These are phyloP conservation scores for Arthrobotrys megalospora DNA, from an alignment of 2,329 filamentous ascomycete species.

Conservation along the genomic window DNA sequence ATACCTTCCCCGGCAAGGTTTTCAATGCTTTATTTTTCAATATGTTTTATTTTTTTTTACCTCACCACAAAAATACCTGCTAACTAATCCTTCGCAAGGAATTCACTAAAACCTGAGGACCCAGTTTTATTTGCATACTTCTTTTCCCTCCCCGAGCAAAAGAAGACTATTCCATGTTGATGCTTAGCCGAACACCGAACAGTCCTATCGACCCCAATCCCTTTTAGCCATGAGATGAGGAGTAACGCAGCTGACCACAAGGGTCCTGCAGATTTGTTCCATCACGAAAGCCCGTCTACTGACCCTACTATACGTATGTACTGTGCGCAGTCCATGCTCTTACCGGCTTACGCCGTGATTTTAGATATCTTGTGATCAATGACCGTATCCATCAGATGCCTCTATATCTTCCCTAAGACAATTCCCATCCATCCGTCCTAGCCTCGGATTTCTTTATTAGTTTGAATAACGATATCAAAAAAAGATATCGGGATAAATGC, in stretches of 20 bases:
- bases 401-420: slow-evolving; percentile 17
- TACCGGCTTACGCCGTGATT: slow-evolving; percentile 49
- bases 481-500: not conserved
- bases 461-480: not conserved
- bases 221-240: slow-evolving; percentile 61
- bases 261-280: slow-evolving; percentile 41
- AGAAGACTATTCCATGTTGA: slow-evolving; percentile 47
- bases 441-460: slow-evolving; percentile 5
- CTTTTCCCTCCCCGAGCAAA: slow-evolving; percentile 11
- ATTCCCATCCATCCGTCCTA: slow-evolving; percentile 3
- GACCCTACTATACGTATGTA: slow-evolving; percentile 11
- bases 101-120: not conserved
- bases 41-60: slow-evolving; percentile 26
- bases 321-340: slow-evolving; percentile 1
- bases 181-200: slow-evolving; percentile 59
- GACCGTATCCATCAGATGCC: slow-evolving; percentile 58
- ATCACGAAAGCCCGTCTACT: slow-evolving; percentile 37
- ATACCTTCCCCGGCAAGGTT: slow-evolving; percentile 44
- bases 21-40: slow-evolving; percentile 19
- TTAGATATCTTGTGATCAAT: slow-evolving; percentile 59
- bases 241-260: slow-evolving; percentile 58
- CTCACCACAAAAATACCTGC: not conserved
- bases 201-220: slow-evolving; percentile 25
- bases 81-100: slow-evolving; percentile 19
- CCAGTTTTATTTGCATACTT: slow-evolving; percentile 12